These are phyloP conservation scores for Dactylellina cionopaga DNA, from an alignment of 2,329 filamentous ascomycete species.

Conservation along the genomic window DNA sequence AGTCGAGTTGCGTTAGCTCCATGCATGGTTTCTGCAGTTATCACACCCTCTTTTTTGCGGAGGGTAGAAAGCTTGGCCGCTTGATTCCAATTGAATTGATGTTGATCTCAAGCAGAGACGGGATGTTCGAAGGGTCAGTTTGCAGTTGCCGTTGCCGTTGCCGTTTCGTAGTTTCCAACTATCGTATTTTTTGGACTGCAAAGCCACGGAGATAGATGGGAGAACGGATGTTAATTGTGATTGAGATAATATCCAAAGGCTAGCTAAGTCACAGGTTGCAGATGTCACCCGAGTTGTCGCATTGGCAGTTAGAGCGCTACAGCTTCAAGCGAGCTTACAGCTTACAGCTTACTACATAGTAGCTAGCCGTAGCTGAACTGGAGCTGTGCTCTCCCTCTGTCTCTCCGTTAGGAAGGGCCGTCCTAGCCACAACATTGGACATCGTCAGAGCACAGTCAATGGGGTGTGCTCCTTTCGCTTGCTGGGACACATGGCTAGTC, in stretches of 20 bases:
- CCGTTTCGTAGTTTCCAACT: conserved; percentile 30
- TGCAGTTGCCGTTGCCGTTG: not conserved
- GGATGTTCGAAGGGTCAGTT: conserved; percentile 34
- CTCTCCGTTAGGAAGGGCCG: too few species aligned
- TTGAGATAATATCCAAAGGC: conserved; percentile 45
- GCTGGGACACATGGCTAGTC: conserved; percentile 1
- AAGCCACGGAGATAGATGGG: not conserved
- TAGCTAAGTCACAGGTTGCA: not conserved
- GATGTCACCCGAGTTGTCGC: too few species aligned
- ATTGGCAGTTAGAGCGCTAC: too few species aligned
- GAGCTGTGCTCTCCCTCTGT: too few species aligned
- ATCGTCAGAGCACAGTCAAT: not conserved
- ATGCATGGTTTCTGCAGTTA: conserved; percentile 48
- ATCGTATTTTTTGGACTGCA: conserved; percentile 6
- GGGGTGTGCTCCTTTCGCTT: not conserved
- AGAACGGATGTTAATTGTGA: conserved; percentile 51
- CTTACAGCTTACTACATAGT: too few species aligned
- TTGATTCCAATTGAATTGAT: conserved; percentile 15
- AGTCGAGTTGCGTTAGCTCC: conserved; percentile 30
- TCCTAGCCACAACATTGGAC: not conserved
- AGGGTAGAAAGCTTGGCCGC: conserved; percentile 29
- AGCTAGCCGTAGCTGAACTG: too few species aligned
- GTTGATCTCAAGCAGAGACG: conserved; percentile 50
- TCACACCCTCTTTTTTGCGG: conserved; percentile 39
- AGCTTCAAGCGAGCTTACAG: too few species aligned